Conservation (phyloP, 768 basidiomycete species). For the Lactarius sp. region DNA sequence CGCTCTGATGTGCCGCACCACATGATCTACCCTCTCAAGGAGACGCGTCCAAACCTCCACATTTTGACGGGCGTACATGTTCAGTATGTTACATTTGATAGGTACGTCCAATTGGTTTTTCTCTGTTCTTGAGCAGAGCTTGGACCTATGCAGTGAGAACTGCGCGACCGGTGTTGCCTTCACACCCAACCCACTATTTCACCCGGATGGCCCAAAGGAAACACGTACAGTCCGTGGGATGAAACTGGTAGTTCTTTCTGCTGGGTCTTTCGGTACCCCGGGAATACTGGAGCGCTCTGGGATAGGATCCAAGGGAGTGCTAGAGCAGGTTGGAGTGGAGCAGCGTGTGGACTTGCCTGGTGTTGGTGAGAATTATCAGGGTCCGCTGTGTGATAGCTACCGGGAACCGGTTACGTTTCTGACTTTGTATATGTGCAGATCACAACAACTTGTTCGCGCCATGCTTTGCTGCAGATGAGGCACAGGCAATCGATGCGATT, state of each 20-base stretch:
- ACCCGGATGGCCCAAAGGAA: slow-evolving; percentile 20
- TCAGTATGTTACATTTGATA: slow-evolving; percentile 34
- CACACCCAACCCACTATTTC: slow-evolving; percentile 29
- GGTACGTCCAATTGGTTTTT: slow-evolving; percentile 26
- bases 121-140: background rate
- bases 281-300: slow-evolving; percentile 52
- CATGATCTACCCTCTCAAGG: slow-evolving; percentile 35
- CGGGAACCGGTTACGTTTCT: background rate
- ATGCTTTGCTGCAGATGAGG: slow-evolving; percentile 20
- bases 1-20: slow-evolving; percentile 53
- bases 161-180: slow-evolving; percentile 39
- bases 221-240: slow-evolving; percentile 30
- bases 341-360: slow-evolving; percentile 38
- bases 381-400: slow-evolving; percentile 22
- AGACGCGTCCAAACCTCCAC: slow-evolving; percentile 32
- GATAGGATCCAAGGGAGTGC: slow-evolving; percentile 34
- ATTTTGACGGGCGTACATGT: slow-evolving; percentile 34
- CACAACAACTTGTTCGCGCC: slow-evolving; percentile 21
- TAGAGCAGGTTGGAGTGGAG: slow-evolving; percentile 31
- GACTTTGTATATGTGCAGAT: slow-evolving; percentile 10
- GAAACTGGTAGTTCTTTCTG: slow-evolving; percentile 37
- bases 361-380: slow-evolving; percentile 42
- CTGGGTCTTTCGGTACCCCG: slow-evolving; percentile 42
- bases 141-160: slow-evolving; percentile 28
- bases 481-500: slow-evolving; percentile 27